phyloP scores from a whole-genome alignment of 2,329 filamentous ascomycete genomes.

The Monilinia vaccinii-corymbosi region DNA sequence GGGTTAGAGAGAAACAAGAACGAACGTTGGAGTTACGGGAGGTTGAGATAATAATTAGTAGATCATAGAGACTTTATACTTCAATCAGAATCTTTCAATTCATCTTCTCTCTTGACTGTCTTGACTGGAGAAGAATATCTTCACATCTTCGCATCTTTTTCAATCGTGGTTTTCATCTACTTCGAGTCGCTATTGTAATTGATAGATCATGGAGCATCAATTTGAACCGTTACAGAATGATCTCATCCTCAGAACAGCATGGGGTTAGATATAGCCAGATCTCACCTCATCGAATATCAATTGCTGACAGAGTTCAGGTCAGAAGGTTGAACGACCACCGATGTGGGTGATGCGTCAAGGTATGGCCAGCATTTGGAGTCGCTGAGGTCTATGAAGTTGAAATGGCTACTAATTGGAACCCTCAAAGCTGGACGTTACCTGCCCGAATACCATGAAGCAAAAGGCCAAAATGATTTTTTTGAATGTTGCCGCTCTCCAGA shows the following conservation, averaged over 20 bases:
- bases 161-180: background rate
- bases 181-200: background rate
- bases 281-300: background rate
- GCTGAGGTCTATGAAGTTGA: background rate
- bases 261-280: conserved; percentile 51
- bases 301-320: conserved; percentile 44
- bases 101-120: background rate
- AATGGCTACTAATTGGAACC: background rate
- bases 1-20: background rate
- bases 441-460: conserved; percentile 94
- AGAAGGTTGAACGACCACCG: conserved; percentile 84
- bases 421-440: conserved; percentile 82
- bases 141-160: background rate
- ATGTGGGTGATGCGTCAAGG: conserved; percentile 99
- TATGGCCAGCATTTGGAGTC: conserved; percentile 32
- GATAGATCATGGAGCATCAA: conserved; percentile 47
- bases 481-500: conserved; percentile 92
- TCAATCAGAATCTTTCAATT: background rate
- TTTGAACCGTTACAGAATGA: conserved; percentile 91
- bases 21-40: too few species aligned
- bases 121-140: background rate
- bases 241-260: conserved; percentile 77
- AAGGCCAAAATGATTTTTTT: conserved; percentile 89
- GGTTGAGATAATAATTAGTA: too few species aligned
- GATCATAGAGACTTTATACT: background rate